Percentiles rank a stretch among this genome's conserved stretches.
phyloP scores from a whole-genome alignment of 75 land plant species.

The Ceratopteris richardii region DNA sequence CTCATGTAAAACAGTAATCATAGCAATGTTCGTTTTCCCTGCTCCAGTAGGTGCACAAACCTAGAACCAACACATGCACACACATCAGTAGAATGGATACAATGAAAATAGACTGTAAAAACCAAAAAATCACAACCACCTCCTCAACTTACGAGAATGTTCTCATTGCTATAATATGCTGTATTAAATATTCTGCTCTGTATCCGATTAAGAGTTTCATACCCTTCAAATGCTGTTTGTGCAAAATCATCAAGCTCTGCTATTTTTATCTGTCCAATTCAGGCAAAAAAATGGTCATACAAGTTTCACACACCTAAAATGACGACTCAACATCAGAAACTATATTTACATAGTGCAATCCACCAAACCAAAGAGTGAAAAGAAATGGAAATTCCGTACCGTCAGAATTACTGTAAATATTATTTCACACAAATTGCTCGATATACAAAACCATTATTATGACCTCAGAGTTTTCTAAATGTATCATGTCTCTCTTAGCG shows the following conservation, averaged over 20 bases:
- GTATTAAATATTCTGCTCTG: conserved; percentile 87
- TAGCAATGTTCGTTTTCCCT: conserved; percentile 99
- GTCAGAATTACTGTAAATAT: no score
- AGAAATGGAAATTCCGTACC: no score
- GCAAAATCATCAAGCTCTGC: conserved; percentile 85
- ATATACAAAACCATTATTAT: no score
- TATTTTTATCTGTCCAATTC: conserved; percentile 72
- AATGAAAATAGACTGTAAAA: background rate
- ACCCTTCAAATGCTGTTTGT: conserved; percentile 93
- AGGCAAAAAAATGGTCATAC: no score
- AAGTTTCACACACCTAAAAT: no score
- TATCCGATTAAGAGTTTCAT: conserved; percentile 86
- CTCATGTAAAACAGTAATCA: conserved; percentile 94
- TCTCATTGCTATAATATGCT: conserved; percentile 81
- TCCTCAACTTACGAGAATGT: conserved; percentile 57
- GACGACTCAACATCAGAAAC: no score
- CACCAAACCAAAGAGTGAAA: no score
- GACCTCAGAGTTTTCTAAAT: no score
- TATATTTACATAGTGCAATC: no score
- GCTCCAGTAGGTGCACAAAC: conserved; percentile 99
- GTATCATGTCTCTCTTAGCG: no score
- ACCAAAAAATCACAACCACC: background rate
- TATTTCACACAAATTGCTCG: no score
- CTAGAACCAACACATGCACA: conserved; percentile 26
- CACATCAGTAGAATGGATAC: background rate